These are phyloP conservation scores for Rhododendron ferrugineum DNA, from an alignment of 148 eudicot genomes.

Conservation along the genomic window DNA sequence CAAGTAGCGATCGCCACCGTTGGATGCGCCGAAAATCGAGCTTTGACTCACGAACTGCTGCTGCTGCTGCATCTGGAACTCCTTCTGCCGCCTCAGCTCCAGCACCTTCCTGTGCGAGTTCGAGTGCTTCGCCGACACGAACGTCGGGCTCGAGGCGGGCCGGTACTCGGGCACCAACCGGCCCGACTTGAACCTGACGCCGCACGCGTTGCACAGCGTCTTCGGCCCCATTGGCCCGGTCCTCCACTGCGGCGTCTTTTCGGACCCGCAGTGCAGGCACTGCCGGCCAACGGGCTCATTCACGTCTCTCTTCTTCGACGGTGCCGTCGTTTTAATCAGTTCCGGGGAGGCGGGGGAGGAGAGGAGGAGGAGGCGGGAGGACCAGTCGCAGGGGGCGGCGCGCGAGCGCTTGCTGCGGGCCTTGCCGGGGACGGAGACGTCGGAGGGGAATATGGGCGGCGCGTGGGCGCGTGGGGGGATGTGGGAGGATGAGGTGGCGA, in stretches of 20 bases:
- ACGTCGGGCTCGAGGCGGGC: constrained; percentile 96
- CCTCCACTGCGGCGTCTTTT: constrained; percentile 97
- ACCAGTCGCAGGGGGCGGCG: constrained; percentile 89
- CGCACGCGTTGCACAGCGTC: constrained; percentile 88
- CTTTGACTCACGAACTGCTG: constrained; percentile 35
- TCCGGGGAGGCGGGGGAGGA: constrained; percentile 11
- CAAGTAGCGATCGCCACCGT: constrained; percentile 56
- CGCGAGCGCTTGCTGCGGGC: constrained; percentile 95
- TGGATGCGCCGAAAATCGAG: constrained; percentile 44
- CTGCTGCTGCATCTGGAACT: constrained; percentile 47
- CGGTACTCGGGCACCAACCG: constrained; percentile 89
- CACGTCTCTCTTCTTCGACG: constrained; percentile 26
- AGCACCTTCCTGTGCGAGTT: constrained; percentile 92
- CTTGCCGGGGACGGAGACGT: constrained; percentile 71
- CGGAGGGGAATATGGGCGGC: constrained; percentile 36
- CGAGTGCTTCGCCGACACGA: constrained; percentile 69
- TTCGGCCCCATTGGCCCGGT: constrained; percentile 96
- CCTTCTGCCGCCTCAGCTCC: constrained; percentile 87
- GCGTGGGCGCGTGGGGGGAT: neutral
- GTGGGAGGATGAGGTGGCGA: constrained; percentile 28
- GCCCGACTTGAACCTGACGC: constrained; percentile 96
- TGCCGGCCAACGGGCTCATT: constrained; percentile 36
- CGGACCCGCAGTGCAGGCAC: constrained; percentile 87
- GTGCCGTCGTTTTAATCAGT: constrained; percentile 8
- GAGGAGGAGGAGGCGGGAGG: constrained; percentile 76